Evolutionary conservation across 2,329 filamentous ascomycete genomes (phyloP).

Genomic region (Sclerotinia minor): DNA sequence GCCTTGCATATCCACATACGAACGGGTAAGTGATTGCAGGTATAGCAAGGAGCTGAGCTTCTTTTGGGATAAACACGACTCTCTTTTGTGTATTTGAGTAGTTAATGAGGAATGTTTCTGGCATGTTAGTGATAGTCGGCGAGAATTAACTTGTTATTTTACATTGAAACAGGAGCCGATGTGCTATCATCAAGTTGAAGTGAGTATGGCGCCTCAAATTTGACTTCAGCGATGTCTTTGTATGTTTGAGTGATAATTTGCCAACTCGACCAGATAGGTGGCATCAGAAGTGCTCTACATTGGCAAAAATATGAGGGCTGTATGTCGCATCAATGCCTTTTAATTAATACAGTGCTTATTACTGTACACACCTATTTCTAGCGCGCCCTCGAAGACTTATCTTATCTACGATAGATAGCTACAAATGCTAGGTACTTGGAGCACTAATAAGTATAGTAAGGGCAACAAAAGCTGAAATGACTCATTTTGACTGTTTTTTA

Average conservation of each 20-base stretch:
- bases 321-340: not conserved
- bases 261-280: too few species aligned
- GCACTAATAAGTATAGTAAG: not conserved
- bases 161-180: not conserved
- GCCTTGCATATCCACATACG: constrained; percentile 7
- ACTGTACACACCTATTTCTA: not conserved
- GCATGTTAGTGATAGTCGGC: constrained; percentile 4
- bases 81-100: constrained; percentile 6
- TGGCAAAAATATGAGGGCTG: not conserved
- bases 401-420: not conserved
- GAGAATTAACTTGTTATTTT: not conserved
- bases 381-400: not conserved
- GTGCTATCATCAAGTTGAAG: not conserved
- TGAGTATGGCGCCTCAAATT: not conserved
- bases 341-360: not conserved
- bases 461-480: constrained; percentile 10
- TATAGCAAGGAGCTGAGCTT: constrained; percentile 1
- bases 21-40: not conserved
- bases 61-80: constrained; percentile 10
- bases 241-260: too few species aligned
- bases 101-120: not conserved
- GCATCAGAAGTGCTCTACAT: too few species aligned
- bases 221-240: not conserved
- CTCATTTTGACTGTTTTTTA: not conserved
- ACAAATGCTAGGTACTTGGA: not conserved